A percentile compares a stretch with the other conserved stretches of the same genome.
Conservation (phyloP, 2,329 filamentous ascomycete genomes). For the Fusarium sp. region DNA sequence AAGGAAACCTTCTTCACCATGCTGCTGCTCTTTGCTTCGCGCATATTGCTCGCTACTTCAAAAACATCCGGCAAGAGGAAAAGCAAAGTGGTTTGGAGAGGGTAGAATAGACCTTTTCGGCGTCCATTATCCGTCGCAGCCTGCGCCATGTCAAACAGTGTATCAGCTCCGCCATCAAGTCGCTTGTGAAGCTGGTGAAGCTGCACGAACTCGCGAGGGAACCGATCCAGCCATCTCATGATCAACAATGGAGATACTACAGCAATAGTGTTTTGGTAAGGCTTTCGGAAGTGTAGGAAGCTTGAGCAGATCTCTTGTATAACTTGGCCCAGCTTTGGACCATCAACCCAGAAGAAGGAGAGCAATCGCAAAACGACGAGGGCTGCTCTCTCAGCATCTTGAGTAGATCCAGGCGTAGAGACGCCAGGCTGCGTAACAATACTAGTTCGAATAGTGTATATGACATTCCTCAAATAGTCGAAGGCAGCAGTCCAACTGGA, state of each 20-base stretch:
- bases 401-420: slow-evolving; percentile 50
- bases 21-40: slow-evolving; percentile 70
- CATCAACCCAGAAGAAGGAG: slow-evolving; percentile 74
- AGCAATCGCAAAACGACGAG: slow-evolving; percentile 69
- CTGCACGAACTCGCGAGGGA: slow-evolving; percentile 72
- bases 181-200: slow-evolving; percentile 70
- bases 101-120: slow-evolving; percentile 67
- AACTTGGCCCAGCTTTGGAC: slow-evolving; percentile 68
- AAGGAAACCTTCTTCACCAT: slow-evolving; percentile 76
- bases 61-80: slow-evolving; percentile 77
- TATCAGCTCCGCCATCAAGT: slow-evolving; percentile 74
- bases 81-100: slow-evolving; percentile 71
- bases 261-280: slow-evolving; percentile 73
- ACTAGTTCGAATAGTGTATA: slow-evolving; percentile 63
- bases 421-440: slow-evolving; percentile 54
- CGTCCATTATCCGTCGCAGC: slow-evolving; percentile 69
- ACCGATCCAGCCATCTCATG: slow-evolving; percentile 73
- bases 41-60: slow-evolving; percentile 75
- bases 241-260: slow-evolving; percentile 72
- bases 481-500: slow-evolving; percentile 72
- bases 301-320: slow-evolving; percentile 75
- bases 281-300: slow-evolving; percentile 73
- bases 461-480: slow-evolving; percentile 66
- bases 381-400: slow-evolving; percentile 64
- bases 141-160: slow-evolving; percentile 76